phyloP scores from a whole-genome alignment of 1,284 basidiomycete species.

The Pterulicium gracile region DNA sequence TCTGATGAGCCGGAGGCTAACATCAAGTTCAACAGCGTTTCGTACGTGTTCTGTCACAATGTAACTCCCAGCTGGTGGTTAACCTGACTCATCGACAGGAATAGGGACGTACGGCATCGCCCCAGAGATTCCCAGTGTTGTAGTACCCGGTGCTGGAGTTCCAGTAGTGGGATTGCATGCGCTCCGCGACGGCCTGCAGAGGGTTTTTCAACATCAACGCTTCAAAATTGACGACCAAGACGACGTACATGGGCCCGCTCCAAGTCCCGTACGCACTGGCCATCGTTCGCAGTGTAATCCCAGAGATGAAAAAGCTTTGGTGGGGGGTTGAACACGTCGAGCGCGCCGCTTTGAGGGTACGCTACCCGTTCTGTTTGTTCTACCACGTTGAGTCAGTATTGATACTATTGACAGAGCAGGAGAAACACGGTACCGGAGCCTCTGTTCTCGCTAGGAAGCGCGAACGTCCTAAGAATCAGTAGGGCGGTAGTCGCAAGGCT shows the following conservation, averaged over 20 bases:
- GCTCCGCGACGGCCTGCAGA: conserved; percentile 27
- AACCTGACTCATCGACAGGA: background rate
- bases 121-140: conserved; percentile 37
- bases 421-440: too few species aligned
- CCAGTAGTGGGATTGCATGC: conserved; percentile 33
- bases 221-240: background rate
- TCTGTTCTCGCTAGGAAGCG: too few species aligned
- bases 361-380: background rate
- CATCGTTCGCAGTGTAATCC: background rate
- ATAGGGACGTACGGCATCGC: conserved; percentile 30
- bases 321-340: background rate
- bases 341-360: background rate
- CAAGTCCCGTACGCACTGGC: background rate
- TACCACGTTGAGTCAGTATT: too few species aligned
- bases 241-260: background rate
- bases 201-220: background rate
- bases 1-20: conserved; percentile 26
- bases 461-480: too few species aligned
- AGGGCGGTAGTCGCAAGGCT: too few species aligned
- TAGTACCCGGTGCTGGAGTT: conserved; percentile 25
- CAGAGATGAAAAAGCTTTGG: background rate
- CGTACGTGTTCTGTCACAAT: conserved; percentile 36
- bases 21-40: conserved; percentile 46
- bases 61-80: conserved; percentile 2
- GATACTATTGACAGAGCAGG: too few species aligned